A percentile compares a stretch with the other conserved stretches of the same genome.
Conservation (phyloP, 225 moss, liverwort and hornwort genomes). For the Polytrichum formosum region DNA sequence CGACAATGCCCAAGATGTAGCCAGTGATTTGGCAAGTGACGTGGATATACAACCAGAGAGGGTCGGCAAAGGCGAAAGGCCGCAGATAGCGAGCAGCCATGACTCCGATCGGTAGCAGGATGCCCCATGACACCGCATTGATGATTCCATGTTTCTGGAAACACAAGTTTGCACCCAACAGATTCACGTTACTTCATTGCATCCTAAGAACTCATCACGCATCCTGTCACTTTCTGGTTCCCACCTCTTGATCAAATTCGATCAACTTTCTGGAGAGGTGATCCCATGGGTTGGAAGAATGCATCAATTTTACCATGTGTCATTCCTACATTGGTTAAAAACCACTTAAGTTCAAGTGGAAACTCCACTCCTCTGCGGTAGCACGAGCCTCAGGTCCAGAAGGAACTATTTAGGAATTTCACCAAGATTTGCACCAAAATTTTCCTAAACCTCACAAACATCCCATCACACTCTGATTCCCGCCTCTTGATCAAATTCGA, state of each 20-base stretch:
- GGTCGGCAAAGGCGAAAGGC: conserved; percentile 19
- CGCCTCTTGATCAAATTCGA: no score
- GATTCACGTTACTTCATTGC: not conserved
- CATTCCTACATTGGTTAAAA: no score
- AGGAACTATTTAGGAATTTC: no score
- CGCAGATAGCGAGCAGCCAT: conserved; percentile 49
- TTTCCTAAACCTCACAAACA: no score
- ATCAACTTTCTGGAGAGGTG: not conserved
- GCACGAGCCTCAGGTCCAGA: no score
- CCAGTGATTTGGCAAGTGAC: conserved; percentile 20
- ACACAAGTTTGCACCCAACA: conserved; percentile 4
- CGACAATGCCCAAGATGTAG: conserved; percentile 30
- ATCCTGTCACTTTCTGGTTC: not conserved
- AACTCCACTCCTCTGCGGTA: no score
- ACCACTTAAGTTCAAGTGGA: no score
- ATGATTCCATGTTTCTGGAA: conserved; percentile 25
- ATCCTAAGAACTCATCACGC: not conserved
- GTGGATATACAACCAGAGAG: conserved; percentile 42
- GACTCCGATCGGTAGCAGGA: conserved; percentile 39
- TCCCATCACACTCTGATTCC: no score
- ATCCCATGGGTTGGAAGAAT: no score
- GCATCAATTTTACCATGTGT: no score
- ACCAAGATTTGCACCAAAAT: no score
- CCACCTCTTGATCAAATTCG: not conserved
- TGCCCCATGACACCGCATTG: conserved; percentile 32